A percentile compares a stretch with the other conserved stretches of the same genome.
Conservation (phyloP, 2,329 filamentous ascomycete species). For the Ploettnerulaceae sp. region DNA sequence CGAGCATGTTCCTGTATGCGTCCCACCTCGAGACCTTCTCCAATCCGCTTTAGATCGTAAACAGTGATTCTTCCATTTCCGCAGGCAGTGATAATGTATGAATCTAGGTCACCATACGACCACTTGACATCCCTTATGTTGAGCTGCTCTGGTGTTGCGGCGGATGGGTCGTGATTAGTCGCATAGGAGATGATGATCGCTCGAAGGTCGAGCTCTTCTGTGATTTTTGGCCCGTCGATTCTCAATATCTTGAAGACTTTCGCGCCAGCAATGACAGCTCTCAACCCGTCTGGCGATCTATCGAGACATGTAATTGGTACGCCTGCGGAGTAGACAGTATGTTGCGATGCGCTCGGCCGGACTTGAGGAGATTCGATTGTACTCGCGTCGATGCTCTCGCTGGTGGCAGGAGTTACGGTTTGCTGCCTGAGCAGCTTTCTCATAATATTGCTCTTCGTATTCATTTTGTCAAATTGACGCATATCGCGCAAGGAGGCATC, state of each 20-base stretch:
- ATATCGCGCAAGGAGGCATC: too few species aligned
- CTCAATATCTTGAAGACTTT: conserved; percentile 54
- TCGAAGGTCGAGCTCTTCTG: conserved; percentile 54
- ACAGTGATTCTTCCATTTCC: conserved; percentile 60
- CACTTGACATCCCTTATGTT: conserved; percentile 61
- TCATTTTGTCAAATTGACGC: too few species aligned
- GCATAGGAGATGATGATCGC: conserved; percentile 48
- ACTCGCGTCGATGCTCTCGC: conserved; percentile 23
- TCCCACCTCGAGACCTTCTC: conserved; percentile 43
- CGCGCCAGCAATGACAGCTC: conserved; percentile 53
- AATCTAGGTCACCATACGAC: conserved; percentile 42
- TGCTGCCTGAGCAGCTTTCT: conserved; percentile 32
- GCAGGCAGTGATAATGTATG: conserved; percentile 57
- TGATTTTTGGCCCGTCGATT: conserved; percentile 48
- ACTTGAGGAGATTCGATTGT: conserved; percentile 26
- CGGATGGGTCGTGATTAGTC: conserved; percentile 39
- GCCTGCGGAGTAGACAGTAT: conserved; percentile 47
- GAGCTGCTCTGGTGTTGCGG: conserved; percentile 48
- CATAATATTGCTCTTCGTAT: conserved; percentile 31
- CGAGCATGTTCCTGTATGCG: conserved; percentile 58
- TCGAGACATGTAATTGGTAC: conserved; percentile 55
- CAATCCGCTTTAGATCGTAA: conserved; percentile 52
- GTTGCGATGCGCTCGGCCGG: conserved; percentile 44
- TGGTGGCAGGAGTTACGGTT: conserved; percentile 11
- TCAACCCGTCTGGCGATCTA: conserved; percentile 50